Percentiles rank a stretch among this genome's conserved stretches.
phyloP scores from a whole-genome alignment of 2,329 filamentous ascomycete genomes.

The Aspergillus quadrilineatus region DNA sequence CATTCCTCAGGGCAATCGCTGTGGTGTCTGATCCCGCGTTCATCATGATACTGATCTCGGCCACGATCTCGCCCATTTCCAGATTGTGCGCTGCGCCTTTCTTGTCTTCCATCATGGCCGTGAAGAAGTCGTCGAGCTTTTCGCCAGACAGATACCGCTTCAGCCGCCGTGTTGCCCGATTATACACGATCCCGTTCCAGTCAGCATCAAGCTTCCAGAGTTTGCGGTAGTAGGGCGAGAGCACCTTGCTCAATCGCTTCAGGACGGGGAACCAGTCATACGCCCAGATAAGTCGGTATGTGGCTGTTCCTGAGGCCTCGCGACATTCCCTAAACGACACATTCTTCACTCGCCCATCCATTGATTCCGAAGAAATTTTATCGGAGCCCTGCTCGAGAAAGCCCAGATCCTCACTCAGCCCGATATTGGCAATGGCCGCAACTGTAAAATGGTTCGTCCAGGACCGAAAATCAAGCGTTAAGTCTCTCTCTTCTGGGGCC shows the following conservation, averaged over 20 bases:
- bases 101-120: conserved; percentile 54
- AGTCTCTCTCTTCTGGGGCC: conserved; percentile 15
- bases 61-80: conserved; percentile 59
- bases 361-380: conserved; percentile 41
- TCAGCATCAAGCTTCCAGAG: background rate
- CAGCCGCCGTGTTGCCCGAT: background rate
- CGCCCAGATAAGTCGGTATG: conserved; percentile 38
- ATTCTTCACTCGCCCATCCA: conserved; percentile 49
- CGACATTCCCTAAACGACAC: conserved; percentile 51
- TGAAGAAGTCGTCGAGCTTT: conserved; percentile 60
- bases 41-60: conserved; percentile 48
- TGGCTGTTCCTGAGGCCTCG: conserved; percentile 51
- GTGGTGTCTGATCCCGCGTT: conserved; percentile 56
- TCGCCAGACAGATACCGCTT: conserved; percentile 47
- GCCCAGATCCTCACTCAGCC: conserved; percentile 50
- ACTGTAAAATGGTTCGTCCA: conserved; percentile 59
- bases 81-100: conserved; percentile 48
- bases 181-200: background rate
- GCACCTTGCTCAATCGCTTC: conserved; percentile 48
- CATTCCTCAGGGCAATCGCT: conserved; percentile 53
- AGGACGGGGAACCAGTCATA: conserved; percentile 51
- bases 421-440: conserved; percentile 59
- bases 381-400: conserved; percentile 54
- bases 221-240: conserved; percentile 33
- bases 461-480: conserved; percentile 48